These are phyloP conservation scores for Arabidopsis thaliana DNA, from an alignment of 345 rosid species.

Conservation along the genomic window TAIR10.1 NC_003074.8:6052001-6052500, in stretches of 20 bases:
- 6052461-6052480: not conserved
- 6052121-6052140: not conserved
- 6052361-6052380: slow-evolving; percentile 69
- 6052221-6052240: slow-evolving; percentile 71
- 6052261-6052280: slow-evolving; percentile 89
- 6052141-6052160: slow-evolving; percentile 15
- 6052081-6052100: not conserved
- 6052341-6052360: slow-evolving; percentile 80
- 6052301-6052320: slow-evolving; percentile 65
- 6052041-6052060: slow-evolving; percentile 68
- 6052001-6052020: slow-evolving; percentile 89
- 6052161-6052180: slow-evolving; percentile 58
- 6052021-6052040: slow-evolving; percentile 88
- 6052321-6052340: slow-evolving; percentile 90
- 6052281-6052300: slow-evolving; percentile 67
- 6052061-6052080: not conserved
- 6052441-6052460: slow-evolving; percentile 19
- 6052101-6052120: not conserved
- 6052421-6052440: slow-evolving; percentile 30
- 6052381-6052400: slow-evolving; percentile 88
- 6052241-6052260: slow-evolving; percentile 83
- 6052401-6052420: slow-evolving; percentile 52
- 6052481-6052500: no score
- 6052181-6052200: slow-evolving; percentile 53
- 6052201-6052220: slow-evolving; percentile 61